Evolutionary conservation across 2,329 filamentous ascomycete species (phyloP).

Genomic region (Colletotrichum caudatum): DNA sequence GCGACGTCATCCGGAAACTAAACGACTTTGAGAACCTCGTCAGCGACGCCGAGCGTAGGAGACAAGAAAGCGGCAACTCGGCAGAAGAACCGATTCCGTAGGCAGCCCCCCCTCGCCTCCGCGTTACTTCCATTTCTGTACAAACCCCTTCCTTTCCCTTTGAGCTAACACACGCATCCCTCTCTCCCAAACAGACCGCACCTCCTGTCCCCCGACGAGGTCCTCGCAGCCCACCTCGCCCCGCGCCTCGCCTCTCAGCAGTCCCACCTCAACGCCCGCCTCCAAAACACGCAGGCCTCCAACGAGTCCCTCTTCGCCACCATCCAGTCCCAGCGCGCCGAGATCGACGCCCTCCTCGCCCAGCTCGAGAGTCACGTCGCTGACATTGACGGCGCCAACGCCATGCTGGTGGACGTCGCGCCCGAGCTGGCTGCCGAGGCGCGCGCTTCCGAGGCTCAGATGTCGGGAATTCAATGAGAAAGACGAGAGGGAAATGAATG

Average conservation of each 20-base stretch:
- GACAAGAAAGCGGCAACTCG: conserved; percentile 48
- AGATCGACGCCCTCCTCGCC: conserved; percentile 64
- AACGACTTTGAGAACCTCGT: conserved; percentile 71
- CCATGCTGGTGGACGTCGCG: conserved; percentile 59
- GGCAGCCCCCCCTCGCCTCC: conserved; percentile 41
- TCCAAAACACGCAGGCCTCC: conserved; percentile 68
- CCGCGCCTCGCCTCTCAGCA: conserved; percentile 66
- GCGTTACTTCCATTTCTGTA: not conserved
- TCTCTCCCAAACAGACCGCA: conserved; percentile 61
- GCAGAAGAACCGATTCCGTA: conserved; percentile 58
- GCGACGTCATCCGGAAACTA: conserved; percentile 67
- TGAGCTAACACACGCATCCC: not conserved
- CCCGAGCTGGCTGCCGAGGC: conserved; percentile 64
- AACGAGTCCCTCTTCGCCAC: conserved; percentile 67
- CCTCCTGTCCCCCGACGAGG: conserved; percentile 63
- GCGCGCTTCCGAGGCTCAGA: conserved; percentile 57
- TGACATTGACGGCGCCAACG: conserved; percentile 67
- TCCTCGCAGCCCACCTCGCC: conserved; percentile 67
- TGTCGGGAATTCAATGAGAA: conserved; percentile 46
- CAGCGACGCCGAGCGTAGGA: conserved; percentile 59
- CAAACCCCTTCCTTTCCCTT: not conserved
- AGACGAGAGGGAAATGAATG: too few relatives aligned
- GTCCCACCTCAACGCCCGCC: conserved; percentile 66
- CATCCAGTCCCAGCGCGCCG: conserved; percentile 65
- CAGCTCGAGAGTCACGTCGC: conserved; percentile 63